phyloP scores from a whole-genome alignment of 768 basidiomycete genomes.

The Lactarius sanguifluus region DNA sequence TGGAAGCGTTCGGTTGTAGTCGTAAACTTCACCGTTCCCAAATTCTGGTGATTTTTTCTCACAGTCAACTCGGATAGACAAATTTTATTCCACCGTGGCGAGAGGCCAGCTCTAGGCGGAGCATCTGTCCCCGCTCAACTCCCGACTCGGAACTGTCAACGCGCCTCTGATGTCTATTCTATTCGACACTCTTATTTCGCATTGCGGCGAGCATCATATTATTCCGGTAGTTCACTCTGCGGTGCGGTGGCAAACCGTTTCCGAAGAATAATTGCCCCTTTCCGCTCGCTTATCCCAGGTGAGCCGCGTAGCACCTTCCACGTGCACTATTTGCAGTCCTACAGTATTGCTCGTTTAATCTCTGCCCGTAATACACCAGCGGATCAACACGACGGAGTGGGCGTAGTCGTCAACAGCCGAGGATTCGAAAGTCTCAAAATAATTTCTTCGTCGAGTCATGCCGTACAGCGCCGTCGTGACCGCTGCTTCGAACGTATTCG shows the following conservation, averaged over 20 bases:
- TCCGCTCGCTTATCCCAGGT: constrained; percentile 10
- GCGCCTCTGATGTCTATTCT: not conserved
- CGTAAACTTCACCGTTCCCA: not conserved
- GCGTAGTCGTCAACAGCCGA: not conserved
- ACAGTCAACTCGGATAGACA: not conserved
- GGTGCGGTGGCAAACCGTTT: constrained; percentile 1
- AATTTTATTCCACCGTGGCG: constrained; percentile 4
- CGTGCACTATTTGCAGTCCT: not conserved
- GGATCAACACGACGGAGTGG: no score
- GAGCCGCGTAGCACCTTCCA: not conserved
- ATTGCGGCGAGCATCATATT: not conserved
- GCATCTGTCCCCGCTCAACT: not conserved
- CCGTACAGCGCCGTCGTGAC: not conserved
- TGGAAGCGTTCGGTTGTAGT: not conserved
- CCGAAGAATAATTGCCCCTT: not conserved
- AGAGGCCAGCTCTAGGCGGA: not conserved
- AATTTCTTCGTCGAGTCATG: no score
- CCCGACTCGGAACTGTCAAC: constrained; percentile 1
- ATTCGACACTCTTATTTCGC: not conserved
- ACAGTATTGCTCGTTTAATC: not conserved
- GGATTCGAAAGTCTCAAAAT: constrained; percentile 2
- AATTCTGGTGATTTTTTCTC: not conserved
- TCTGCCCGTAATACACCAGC: no score
- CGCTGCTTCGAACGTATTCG: constrained; percentile 1
- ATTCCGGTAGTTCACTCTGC: constrained; percentile 1